Conservation (phyloP, 495 filamentous ascomycete genomes). For the Aspergillus baeticus region DNA sequence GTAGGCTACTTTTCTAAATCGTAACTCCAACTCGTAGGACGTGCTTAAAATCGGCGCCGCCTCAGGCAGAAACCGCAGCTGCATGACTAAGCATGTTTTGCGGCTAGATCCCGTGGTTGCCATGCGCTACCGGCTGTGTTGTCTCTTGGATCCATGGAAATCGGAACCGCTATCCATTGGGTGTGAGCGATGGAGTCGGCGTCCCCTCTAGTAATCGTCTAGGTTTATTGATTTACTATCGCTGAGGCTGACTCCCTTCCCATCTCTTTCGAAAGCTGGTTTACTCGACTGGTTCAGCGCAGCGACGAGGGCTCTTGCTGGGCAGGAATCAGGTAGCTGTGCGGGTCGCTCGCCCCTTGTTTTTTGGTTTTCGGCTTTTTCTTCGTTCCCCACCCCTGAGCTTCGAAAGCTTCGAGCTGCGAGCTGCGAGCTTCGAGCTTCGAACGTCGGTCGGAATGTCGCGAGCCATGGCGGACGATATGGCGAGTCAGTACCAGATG, state of each 20-base stretch:
- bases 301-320: conserved; percentile 11
- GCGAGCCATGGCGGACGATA: conserved; percentile 53
- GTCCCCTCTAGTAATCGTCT: conserved; percentile 2
- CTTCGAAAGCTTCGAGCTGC: neutral
- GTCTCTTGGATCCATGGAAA: conserved; percentile 27
- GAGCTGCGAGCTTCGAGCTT: neutral
- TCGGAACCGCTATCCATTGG: conserved; percentile 18
- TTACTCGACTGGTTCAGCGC: conserved; percentile 16
- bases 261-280: conserved; percentile 10
- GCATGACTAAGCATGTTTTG: conserved; percentile 19
- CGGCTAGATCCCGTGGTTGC: conserved; percentile 29
- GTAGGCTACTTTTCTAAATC: too few relatives aligned
- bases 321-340: conserved; percentile 15
- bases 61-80: conserved; percentile 3
- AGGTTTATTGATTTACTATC: conserved; percentile 12
- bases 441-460: neutral
- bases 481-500: conserved; percentile 81
- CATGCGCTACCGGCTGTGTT: conserved; percentile 42
- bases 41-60: neutral
- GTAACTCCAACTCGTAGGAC: too few relatives aligned
- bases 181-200: conserved; percentile 17
- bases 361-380: conserved; percentile 16
- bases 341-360: conserved; percentile 15
- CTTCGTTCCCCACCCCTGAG: conserved; percentile 10
- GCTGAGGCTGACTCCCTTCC: conserved; percentile 10